These are phyloP conservation scores for Vitis hybrid DNA, from an alignment of 177 flowering plant species.

Conservation along the genomic window DNA sequence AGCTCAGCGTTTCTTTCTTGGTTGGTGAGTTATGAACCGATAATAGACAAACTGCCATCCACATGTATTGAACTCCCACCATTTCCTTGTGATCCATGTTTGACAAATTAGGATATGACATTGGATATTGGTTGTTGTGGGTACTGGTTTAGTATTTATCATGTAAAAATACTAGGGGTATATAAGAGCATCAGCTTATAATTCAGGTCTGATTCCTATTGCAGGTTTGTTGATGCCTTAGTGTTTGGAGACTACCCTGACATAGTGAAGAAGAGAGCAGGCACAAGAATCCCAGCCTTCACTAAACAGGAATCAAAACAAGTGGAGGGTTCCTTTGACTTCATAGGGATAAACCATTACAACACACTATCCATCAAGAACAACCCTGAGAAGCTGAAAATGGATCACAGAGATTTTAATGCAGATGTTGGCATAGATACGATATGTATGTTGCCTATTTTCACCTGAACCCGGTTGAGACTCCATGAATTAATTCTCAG, in stretches of 20 bases:
- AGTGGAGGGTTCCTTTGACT: slow-evolving; percentile 41
- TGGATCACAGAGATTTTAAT: slow-evolving; percentile 14
- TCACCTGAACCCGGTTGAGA: neutral
- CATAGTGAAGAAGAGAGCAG: slow-evolving; percentile 30
- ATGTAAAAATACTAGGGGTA: neutral
- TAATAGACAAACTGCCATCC: too few relatives aligned
- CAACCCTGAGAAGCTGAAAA: neutral
- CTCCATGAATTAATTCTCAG: too few relatives aligned
- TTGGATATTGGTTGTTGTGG: too few relatives aligned
- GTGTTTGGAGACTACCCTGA: slow-evolving; percentile 17
- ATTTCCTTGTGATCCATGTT: too few relatives aligned
- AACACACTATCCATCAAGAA: slow-evolving; percentile 17
- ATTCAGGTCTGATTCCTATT: neutral
- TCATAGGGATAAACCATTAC: slow-evolving; percentile 43
- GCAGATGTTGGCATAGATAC: slow-evolving; percentile 17
- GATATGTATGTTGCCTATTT: neutral
- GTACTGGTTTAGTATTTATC: too few relatives aligned
- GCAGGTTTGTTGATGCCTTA: slow-evolving; percentile 39
- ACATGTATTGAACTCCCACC: too few relatives aligned
- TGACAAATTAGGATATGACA: too few relatives aligned
- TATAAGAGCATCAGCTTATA: too few relatives aligned
- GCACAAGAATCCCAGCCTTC: slow-evolving; percentile 17
- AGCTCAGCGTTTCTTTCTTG: too few relatives aligned
- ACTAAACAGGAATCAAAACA: slow-evolving; percentile 22
- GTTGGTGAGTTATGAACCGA: too few relatives aligned